These are phyloP conservation scores for Hyparrhenia diplandra DNA, from an alignment of 176 grass and related monocot species.

Conservation along the genomic window DNA sequence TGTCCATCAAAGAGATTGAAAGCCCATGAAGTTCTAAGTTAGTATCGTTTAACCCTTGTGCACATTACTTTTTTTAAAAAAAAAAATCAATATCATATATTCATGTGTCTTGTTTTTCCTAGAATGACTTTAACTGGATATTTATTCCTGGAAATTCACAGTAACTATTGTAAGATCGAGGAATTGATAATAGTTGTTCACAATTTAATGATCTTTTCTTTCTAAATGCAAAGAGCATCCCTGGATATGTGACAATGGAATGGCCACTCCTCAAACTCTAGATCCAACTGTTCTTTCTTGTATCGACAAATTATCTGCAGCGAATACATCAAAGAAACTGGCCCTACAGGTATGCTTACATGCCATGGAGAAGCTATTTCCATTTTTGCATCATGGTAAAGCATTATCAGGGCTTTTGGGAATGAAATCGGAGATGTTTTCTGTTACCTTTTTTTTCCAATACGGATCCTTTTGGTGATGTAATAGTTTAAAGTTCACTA, in stretches of 20 bases:
- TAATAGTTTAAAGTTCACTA: not conserved
- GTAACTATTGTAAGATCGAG: not conserved
- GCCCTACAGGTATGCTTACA: conserved; percentile 44
- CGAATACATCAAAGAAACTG: conserved; percentile 67
- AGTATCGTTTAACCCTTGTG: conserved; percentile 14
- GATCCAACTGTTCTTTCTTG: conserved; percentile 50
- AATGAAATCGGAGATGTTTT: not conserved
- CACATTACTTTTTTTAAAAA: not conserved
- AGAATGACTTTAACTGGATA: not conserved
- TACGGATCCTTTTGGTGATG: not conserved
- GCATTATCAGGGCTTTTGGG: not conserved
- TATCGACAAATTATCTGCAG: conserved; percentile 45
- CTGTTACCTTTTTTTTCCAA: not conserved
- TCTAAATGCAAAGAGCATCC: conserved; percentile 52
- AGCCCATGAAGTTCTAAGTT: conserved; percentile 73
- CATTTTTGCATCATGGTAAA: not conserved
- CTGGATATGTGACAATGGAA: conserved; percentile 62
- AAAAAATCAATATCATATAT: conserved; percentile 12
- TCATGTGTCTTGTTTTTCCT: not conserved
- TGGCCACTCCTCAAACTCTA: conserved; percentile 33
- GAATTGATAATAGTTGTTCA: not conserved
- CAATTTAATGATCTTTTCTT: conserved; percentile 3
- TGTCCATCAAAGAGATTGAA: conserved; percentile 57
- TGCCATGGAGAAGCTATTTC: not conserved
- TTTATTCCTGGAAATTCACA: not conserved